Evolutionary conservation across 805 yeast species (phyloP).

Genomic region (Kazachstania kunashirensis): DNA sequence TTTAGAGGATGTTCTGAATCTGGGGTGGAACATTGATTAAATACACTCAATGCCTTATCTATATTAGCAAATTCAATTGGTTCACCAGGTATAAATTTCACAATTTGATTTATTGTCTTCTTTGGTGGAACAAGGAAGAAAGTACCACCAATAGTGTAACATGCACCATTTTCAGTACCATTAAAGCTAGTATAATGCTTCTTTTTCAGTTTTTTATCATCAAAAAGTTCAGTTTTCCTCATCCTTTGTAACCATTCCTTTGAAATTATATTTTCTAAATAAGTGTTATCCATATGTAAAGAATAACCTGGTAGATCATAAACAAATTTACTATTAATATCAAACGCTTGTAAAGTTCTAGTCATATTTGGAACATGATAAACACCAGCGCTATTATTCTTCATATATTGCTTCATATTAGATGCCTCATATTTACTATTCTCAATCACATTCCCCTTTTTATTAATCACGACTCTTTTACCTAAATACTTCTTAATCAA

Average conservation of each 20-base stretch:
- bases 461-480: slow-evolving; percentile 9
- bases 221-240: slow-evolving; percentile 27
- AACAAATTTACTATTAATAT: slow-evolving; percentile 26
- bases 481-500: slow-evolving; percentile 30
- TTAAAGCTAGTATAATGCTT: slow-evolving; percentile 30
- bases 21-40: slow-evolving; percentile 12
- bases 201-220: slow-evolving; percentile 24
- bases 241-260: slow-evolving; percentile 24
- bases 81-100: slow-evolving; percentile 36
- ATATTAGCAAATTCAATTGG: slow-evolving; percentile 29
- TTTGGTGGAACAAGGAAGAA: slow-evolving; percentile 49
- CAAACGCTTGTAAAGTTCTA: slow-evolving; percentile 37
- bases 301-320: slow-evolving; percentile 36
- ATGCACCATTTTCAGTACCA: slow-evolving; percentile 32
- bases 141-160: slow-evolving; percentile 51
- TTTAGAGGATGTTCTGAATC: slow-evolving; percentile 23
- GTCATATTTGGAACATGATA: slow-evolving; percentile 64
- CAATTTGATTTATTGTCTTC: slow-evolving; percentile 38
- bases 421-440: slow-evolving; percentile 4
- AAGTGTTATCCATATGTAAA: slow-evolving; percentile 12
- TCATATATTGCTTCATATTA: slow-evolving; percentile 6
- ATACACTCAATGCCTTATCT: slow-evolving; percentile 28
- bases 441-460: slow-evolving; percentile 5
- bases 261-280: slow-evolving; percentile 24
- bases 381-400: slow-evolving; percentile 27